A percentile compares a stretch with the other conserved stretches of the same genome.
Evolutionary conservation across 495 filamentous ascomycete genomes (phyloP).

Genomic region (Aspergillus heteromorphus): DNA sequence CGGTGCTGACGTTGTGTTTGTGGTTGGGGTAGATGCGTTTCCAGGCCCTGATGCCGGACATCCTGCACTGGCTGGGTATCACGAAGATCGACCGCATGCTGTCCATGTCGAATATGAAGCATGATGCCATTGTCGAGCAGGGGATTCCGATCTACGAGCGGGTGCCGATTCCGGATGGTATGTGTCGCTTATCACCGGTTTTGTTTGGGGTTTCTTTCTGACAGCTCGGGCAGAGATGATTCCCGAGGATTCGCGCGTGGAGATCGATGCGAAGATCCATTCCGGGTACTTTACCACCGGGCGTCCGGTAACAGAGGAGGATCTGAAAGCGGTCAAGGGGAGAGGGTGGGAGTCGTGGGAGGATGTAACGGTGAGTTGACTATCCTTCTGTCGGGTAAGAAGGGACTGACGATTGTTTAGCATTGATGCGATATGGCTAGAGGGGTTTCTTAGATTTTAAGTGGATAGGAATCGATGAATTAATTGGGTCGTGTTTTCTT

Average conservation of each 20-base stretch:
- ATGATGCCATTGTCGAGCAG: slow-evolving; percentile 89
- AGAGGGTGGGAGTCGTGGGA: slow-evolving; percentile 73
- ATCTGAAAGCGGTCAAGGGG: slow-evolving; percentile 73
- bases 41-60: slow-evolving; percentile 91
- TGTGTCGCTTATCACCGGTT: background rate
- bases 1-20: background rate
- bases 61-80: slow-evolving; percentile 90
- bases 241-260: slow-evolving; percentile 81
- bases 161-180: slow-evolving; percentile 71
- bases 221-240: slow-evolving; percentile 76
- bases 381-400: background rate
- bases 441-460: background rate
- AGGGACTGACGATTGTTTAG: background rate
- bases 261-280: slow-evolving; percentile 93
- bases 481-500: too few species aligned
- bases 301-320: slow-evolving; percentile 73
- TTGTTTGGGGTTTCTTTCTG: too few species aligned
- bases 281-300: slow-evolving; percentile 87
- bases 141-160: slow-evolving; percentile 86
- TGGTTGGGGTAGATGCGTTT: slow-evolving; percentile 61
- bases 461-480: background rate
- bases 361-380: slow-evolving; percentile 34
- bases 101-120: slow-evolving; percentile 95
- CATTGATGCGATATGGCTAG: background rate
- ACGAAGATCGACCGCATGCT: slow-evolving; percentile 94